Evolutionary conservation across 225 moss, liverwort and hornwort species (phyloP).

Genomic region (Physcomitrellopsis africana): DNA sequence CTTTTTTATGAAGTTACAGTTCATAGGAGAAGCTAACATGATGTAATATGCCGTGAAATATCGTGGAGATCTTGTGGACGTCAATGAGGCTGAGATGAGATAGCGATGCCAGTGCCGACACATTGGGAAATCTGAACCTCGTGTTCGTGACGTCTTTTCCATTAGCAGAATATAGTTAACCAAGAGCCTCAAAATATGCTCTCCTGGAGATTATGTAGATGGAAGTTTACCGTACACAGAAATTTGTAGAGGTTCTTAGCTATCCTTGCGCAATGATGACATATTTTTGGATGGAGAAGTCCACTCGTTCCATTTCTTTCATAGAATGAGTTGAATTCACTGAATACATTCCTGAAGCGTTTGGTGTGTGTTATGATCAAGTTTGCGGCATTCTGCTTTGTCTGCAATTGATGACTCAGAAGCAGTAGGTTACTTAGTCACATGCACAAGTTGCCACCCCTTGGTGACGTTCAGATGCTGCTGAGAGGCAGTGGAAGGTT

Average conservation of each 20-base stretch:
- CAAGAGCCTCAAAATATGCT: not conserved
- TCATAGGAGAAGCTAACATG: not conserved
- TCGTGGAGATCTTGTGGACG: not conserved
- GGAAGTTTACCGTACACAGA: not conserved
- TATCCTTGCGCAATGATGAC: not conserved
- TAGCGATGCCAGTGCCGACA: not conserved
- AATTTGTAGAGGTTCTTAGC: not conserved
- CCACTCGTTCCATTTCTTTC: not conserved
- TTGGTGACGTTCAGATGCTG: not conserved
- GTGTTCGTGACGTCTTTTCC: not conserved
- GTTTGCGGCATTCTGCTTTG: constrained; percentile 2
- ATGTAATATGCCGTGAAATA: not conserved
- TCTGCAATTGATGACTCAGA: not conserved
- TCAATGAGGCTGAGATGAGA: not conserved
- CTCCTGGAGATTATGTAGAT: not conserved
- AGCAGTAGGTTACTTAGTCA: not conserved
- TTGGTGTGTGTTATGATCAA: not conserved
- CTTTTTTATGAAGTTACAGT: not conserved
- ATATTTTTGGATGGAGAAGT: not conserved
- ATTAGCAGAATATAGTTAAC: not conserved
- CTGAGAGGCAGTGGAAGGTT: constrained; percentile 13
- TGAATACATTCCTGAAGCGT: not conserved
- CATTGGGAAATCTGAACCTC: not conserved
- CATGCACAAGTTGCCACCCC: not conserved
- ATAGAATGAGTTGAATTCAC: not conserved